phyloP scores from a whole-genome alignment of 2,329 filamentous ascomycete species.

The Fusarium sp. region DNA sequence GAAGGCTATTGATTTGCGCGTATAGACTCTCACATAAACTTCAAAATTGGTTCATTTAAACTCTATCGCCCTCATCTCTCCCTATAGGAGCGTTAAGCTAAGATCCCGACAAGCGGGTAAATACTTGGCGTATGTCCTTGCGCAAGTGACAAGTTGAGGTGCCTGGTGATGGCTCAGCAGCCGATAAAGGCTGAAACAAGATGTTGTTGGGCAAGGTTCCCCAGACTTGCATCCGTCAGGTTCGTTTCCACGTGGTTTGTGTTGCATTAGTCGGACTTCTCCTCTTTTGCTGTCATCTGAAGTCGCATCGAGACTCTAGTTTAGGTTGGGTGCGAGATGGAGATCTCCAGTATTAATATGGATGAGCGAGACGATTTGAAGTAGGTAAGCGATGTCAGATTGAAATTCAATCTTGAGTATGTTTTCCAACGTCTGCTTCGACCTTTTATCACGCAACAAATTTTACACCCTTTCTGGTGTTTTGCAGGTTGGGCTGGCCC shows the following conservation, averaged over 20 bases:
- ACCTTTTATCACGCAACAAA: accelerated
- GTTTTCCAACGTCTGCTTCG: accelerated
- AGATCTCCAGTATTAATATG: accelerated
- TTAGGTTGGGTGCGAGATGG: not conserved
- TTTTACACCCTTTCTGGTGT: accelerated
- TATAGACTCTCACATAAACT: not conserved
- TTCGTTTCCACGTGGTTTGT: not conserved
- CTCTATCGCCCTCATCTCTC: not conserved
- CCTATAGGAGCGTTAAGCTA: not conserved
- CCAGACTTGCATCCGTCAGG: not conserved
- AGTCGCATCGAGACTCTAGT: not conserved
- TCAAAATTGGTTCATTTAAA: not conserved
- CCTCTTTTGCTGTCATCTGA: not conserved
- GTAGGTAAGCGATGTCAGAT: too few species aligned
- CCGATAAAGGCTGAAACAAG: not conserved
- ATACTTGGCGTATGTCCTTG: not conserved
- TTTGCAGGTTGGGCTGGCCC: accelerated
- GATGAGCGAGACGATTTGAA: too few species aligned
- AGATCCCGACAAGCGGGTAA: not conserved
- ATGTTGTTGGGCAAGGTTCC: not conserved
- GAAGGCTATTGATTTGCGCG: not conserved
- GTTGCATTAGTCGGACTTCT: not conserved
- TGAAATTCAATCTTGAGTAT: not conserved
- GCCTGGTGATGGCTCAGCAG: not conserved
- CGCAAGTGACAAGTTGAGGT: not conserved